These are phyloP conservation scores for Vararia minispora DNA, from an alignment of 768 basidiomycete genomes.

Conservation along the genomic window DNA sequence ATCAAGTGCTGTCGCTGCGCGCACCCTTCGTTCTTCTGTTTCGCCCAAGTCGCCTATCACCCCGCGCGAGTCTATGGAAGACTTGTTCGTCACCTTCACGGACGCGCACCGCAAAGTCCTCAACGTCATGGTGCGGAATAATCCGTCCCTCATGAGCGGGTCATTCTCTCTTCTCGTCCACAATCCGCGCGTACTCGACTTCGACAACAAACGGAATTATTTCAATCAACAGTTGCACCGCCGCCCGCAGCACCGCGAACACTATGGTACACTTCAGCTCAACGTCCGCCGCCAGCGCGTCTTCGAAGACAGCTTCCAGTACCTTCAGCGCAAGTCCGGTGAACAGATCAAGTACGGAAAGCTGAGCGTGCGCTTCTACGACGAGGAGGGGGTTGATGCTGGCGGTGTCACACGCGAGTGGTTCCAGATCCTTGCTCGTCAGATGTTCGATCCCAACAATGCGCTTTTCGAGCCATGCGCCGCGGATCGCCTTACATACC, in stretches of 20 bases:
- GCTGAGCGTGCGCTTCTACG: slow-evolving; percentile 89
- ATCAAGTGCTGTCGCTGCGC: slow-evolving; percentile 29
- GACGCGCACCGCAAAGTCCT: slow-evolving; percentile 88
- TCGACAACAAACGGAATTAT: slow-evolving; percentile 98
- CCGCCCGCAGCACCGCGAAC: slow-evolving; percentile 68
- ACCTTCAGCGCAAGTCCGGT: slow-evolving; percentile 79
- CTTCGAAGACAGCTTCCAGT: slow-evolving; percentile 95
- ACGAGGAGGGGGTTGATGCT: slow-evolving; percentile 97
- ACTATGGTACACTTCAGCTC: slow-evolving; percentile 73
- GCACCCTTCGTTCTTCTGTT: slow-evolving; percentile 48
- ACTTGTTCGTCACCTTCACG: slow-evolving; percentile 88
- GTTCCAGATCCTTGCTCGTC: slow-evolving; percentile 95
- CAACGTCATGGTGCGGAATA: slow-evolving; percentile 96
- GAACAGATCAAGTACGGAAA: slow-evolving; percentile 98
- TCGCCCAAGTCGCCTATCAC: slow-evolving; percentile 60
- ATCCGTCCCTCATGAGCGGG: slow-evolving; percentile 95
- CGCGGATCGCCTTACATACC: slow-evolving; percentile 89
- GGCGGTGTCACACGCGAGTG: slow-evolving; percentile 97
- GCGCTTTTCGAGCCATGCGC: slow-evolving; percentile 98
- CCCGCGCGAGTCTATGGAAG: slow-evolving; percentile 71
- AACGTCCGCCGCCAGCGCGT: slow-evolving; percentile 86
- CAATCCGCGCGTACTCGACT: slow-evolving; percentile 94
- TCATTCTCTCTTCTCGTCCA: slow-evolving; percentile 94
- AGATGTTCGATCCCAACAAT: slow-evolving; percentile 99
- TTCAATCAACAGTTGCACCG: slow-evolving; percentile 88